A percentile compares a stretch with the other conserved stretches of the same genome.
Conservation (phyloP, 2,329 filamentous ascomycete species). For the Penicillium hordei region DNA sequence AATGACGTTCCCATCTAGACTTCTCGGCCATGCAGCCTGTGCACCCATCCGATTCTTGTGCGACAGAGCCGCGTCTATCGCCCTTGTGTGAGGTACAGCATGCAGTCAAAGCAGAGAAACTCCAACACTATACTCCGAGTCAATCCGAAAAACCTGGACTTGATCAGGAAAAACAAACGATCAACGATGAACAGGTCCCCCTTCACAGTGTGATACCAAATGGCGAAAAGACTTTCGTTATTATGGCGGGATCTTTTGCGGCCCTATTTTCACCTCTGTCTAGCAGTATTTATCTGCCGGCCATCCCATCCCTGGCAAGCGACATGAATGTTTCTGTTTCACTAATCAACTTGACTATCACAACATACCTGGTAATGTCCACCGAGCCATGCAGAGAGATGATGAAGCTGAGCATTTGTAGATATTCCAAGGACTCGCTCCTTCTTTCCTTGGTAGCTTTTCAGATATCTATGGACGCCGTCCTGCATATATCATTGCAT, state of each 20-base stretch:
- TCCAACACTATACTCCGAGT: neutral
- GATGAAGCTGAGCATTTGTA: conserved; percentile 2
- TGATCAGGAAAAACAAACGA: neutral
- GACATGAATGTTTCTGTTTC: conserved; percentile 31
- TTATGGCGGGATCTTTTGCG: conserved; percentile 14
- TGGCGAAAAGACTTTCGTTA: conserved; percentile 13
- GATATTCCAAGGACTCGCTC: conserved; percentile 62
- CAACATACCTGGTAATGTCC: conserved; percentile 46
- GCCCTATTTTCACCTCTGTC: conserved; percentile 20
- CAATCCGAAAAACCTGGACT: neutral
- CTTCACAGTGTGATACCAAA: conserved; percentile 6
- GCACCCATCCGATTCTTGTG: neutral
- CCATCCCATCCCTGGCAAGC: conserved; percentile 34
- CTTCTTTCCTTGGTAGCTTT: conserved; percentile 58
- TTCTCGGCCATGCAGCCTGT: neutral
- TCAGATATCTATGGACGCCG: conserved; percentile 61
- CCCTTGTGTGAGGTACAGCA: neutral
- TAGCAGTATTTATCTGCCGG: conserved; percentile 39
- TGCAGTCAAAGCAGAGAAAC: neutral
- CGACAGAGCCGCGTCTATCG: neutral
- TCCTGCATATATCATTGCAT: conserved; percentile 61
- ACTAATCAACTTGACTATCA: conserved; percentile 31
- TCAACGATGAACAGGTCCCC: neutral
- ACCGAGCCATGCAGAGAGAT: neutral
- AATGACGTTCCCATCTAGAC: neutral